These are phyloP conservation scores for Verticillium nubilum DNA, from an alignment of 2,329 filamentous ascomycete species.

Conservation along the genomic window DNA sequence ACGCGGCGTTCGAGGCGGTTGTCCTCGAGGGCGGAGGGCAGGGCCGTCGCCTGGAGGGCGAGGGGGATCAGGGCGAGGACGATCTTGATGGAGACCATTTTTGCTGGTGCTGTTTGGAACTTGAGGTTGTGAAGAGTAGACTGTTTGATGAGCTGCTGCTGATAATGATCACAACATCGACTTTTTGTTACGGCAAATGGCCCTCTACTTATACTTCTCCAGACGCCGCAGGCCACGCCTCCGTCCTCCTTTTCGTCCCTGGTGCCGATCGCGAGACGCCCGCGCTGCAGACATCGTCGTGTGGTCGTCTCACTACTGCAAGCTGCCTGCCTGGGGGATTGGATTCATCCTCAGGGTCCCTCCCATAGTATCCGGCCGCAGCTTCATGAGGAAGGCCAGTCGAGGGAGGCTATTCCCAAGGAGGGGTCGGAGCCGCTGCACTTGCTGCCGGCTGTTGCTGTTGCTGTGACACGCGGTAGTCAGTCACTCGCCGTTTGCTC, in stretches of 20 bases:
- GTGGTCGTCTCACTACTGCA: not conserved
- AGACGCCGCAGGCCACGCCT: not conserved
- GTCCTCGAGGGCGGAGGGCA: not conserved
- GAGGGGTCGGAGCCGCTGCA: not conserved
- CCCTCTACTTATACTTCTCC: not conserved
- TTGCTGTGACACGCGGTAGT: not conserved
- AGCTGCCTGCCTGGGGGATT: not conserved
- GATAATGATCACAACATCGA: not conserved
- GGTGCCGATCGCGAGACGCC: not conserved
- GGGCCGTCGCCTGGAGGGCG: not conserved
- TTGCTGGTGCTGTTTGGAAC: not conserved
- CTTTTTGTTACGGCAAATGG: not conserved
- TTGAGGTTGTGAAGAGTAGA: not conserved
- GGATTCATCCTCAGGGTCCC: not conserved
- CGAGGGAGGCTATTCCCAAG: not conserved
- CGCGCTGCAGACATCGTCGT: not conserved
- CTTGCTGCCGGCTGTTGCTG: not conserved
- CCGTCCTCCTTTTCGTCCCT: not conserved
- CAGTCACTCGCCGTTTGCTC: not conserved
- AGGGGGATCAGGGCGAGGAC: slow-evolving; percentile 2
- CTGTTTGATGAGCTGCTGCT: not conserved
- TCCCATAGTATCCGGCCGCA: not conserved
- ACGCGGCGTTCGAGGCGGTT: not conserved
- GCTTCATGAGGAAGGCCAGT: not conserved
- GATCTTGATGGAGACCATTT: slow-evolving; percentile 3